Evolutionary conservation across 306 rosid genomes (phyloP).

Genomic region (Parietaria judaica): DNA sequence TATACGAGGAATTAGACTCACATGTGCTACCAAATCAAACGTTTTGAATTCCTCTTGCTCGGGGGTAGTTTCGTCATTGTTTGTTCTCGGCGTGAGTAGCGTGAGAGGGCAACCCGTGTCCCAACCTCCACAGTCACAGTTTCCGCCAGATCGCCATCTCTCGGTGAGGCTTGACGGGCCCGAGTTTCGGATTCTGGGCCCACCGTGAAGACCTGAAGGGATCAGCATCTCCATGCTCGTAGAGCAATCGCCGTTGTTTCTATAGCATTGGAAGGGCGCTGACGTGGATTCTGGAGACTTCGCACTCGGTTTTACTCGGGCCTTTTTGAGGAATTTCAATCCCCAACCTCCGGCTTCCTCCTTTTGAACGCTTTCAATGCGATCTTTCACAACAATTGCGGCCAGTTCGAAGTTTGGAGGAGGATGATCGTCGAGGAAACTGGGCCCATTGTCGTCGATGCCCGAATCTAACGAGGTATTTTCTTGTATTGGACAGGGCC

Average conservation of each 20-base stretch:
- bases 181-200: slow-evolving; percentile 61
- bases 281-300: slow-evolving; percentile 15
- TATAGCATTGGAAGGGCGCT: slow-evolving; percentile 32
- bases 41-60: slow-evolving; percentile 54
- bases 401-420: slow-evolving; percentile 81
- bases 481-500: slow-evolving; percentile 27
- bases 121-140: slow-evolving; percentile 99
- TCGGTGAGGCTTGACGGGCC: slow-evolving; percentile 85
- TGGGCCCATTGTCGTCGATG: slow-evolving; percentile 17
- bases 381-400: slow-evolving; percentile 67
- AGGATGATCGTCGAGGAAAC: slow-evolving; percentile 31
- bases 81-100: slow-evolving; percentile 44
- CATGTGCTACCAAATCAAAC: slow-evolving; percentile 57
- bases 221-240: slow-evolving; percentile 62
- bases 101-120: slow-evolving; percentile 92
- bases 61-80: slow-evolving; percentile 28
- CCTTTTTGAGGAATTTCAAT: slow-evolving; percentile 72
- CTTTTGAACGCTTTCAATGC: slow-evolving; percentile 32
- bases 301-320: slow-evolving; percentile 30
- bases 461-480: slow-evolving; percentile 37
- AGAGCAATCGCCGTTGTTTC: slow-evolving; percentile 41
- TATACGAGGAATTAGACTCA: slow-evolving; percentile 11
- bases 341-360: slow-evolving; percentile 89
- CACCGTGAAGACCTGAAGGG: slow-evolving; percentile 90
- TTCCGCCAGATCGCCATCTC: slow-evolving; percentile 87